These are phyloP conservation scores for Blastobotrys petasosporus DNA, from an alignment of 1,139 yeast genomes.

Conservation along the genomic window DNA sequence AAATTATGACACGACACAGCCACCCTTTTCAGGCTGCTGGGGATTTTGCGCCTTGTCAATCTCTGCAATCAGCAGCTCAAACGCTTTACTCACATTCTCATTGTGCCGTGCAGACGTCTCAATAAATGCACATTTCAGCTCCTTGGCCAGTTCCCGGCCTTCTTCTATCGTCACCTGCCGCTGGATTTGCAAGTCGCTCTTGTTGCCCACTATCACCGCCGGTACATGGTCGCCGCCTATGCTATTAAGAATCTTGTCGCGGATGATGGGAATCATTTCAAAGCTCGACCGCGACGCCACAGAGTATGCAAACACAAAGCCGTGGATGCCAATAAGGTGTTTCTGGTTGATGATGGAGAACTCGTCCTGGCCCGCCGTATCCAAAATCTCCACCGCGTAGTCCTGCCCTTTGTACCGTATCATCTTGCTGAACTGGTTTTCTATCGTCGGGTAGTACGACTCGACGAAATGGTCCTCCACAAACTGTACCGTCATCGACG, in stretches of 20 bases:
- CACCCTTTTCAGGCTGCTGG: slow-evolving; percentile 10
- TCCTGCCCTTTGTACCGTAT: slow-evolving; percentile 67
- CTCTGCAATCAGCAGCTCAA: slow-evolving; percentile 60
- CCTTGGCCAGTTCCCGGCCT: slow-evolving; percentile 57
- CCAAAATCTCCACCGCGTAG: slow-evolving; percentile 65
- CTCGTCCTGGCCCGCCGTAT: slow-evolving; percentile 87
- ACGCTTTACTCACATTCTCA: slow-evolving; percentile 54
- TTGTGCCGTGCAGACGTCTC: slow-evolving; percentile 79
- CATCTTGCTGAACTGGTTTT: slow-evolving; percentile 73
- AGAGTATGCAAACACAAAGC: slow-evolving; percentile 75
- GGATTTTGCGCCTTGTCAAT: slow-evolving; percentile 44
- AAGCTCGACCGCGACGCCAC: slow-evolving; percentile 75
- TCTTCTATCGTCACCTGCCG: slow-evolving; percentile 58
- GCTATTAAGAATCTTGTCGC: slow-evolving; percentile 75
- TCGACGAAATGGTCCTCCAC: slow-evolving; percentile 88
- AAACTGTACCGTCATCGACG: slow-evolving; percentile 80
- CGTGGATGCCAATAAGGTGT: slow-evolving; percentile 76
- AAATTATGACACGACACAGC: slow-evolving; percentile 7
- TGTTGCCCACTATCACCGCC: slow-evolving; percentile 78
- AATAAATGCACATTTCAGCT: slow-evolving; percentile 57
- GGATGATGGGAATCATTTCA: slow-evolving; percentile 65
- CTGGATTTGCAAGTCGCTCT: slow-evolving; percentile 47
- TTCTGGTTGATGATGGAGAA: slow-evolving; percentile 75
- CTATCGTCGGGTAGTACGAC: slow-evolving; percentile 85
- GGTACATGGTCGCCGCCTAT: slow-evolving; percentile 41